Percentiles rank a stretch among this genome's conserved stretches.
Evolutionary conservation across 306 rosid species (phyloP).

Genomic region (Purshia tridentata): DNA sequence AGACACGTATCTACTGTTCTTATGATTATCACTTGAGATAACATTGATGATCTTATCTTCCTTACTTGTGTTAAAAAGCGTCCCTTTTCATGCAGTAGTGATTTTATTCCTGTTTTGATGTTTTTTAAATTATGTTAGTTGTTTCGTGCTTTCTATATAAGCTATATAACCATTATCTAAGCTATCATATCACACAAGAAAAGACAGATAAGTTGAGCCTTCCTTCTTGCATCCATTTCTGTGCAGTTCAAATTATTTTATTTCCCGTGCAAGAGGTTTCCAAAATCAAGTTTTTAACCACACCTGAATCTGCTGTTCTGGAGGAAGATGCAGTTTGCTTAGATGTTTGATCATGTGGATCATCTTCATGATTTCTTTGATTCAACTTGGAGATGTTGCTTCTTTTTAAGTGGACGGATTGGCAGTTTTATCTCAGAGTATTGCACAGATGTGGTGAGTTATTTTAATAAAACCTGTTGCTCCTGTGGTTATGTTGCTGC

Average conservation of each 20-base stretch:
- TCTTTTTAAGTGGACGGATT: slow-evolving; percentile 42
- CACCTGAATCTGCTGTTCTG: slow-evolving; percentile 25
- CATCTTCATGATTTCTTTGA: slow-evolving; percentile 32
- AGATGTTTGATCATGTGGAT: slow-evolving; percentile 48
- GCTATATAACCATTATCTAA: too few relatives aligned
- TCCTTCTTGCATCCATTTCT: background rate
- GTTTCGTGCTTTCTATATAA: too few relatives aligned
- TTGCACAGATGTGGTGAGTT: slow-evolving; percentile 35
- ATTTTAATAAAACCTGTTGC: background rate
- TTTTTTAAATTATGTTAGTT: background rate
- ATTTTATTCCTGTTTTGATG: background rate
- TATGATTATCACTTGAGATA: background rate
- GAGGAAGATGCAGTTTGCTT: slow-evolving; percentile 34
- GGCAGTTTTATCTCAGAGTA: slow-evolving; percentile 40
- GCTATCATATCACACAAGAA: too few relatives aligned
- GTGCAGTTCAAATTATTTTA: background rate
- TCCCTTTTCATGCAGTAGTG: background rate
- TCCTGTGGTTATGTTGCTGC: slow-evolving; percentile 23
- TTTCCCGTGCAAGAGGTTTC: background rate
- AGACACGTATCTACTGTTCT: background rate
- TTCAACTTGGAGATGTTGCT: slow-evolving; percentile 40
- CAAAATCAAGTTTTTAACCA: background rate
- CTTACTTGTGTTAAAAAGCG: background rate
- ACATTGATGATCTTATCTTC: background rate
- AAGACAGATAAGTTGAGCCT: background rate